Conservation (phyloP, 1,284 basidiomycete genomes). For the Ceratobasidium theobromae region DNA sequence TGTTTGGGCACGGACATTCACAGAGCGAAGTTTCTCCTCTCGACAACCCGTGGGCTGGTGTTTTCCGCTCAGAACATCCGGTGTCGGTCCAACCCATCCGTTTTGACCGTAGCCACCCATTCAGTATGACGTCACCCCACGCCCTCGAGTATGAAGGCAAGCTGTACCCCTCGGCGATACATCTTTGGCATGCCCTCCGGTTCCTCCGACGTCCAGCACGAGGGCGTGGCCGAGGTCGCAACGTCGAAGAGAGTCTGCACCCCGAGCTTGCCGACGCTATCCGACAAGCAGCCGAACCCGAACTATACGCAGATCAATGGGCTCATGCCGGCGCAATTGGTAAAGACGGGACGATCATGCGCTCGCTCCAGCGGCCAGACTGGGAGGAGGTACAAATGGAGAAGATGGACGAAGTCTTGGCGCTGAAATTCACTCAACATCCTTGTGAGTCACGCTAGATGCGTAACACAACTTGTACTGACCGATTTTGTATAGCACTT, state of each 20-base stretch:
- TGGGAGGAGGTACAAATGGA: slow-evolving; percentile 55
- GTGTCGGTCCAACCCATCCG: slow-evolving; percentile 21
- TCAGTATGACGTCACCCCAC: slow-evolving; percentile 29
- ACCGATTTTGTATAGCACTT: slow-evolving; percentile 9
- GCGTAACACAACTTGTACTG: neutral
- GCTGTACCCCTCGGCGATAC: slow-evolving; percentile 19
- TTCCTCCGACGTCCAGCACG: slow-evolving; percentile 17
- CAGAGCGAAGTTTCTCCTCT: slow-evolving; percentile 25
- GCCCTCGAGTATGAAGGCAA: slow-evolving; percentile 19
- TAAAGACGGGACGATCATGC: slow-evolving; percentile 27
- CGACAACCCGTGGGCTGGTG: slow-evolving; percentile 28
- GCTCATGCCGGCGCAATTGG: slow-evolving; percentile 23
- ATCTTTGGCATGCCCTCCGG: slow-evolving; percentile 23
- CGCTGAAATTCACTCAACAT: slow-evolving; percentile 64
- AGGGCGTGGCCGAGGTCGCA: slow-evolving; percentile 20
- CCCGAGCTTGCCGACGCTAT: slow-evolving; percentile 19
- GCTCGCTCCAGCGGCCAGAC: slow-evolving; percentile 47
- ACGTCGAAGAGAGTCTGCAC: slow-evolving; percentile 7
- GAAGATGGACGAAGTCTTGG: slow-evolving; percentile 61
- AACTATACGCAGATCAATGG: slow-evolving; percentile 21
- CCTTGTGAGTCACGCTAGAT: slow-evolving; percentile 38
- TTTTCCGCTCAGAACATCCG: slow-evolving; percentile 2
- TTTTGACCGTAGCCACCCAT: slow-evolving; percentile 6
- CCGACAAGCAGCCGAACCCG: slow-evolving; percentile 21
- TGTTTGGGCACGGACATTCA: slow-evolving; percentile 13